phyloP scores from a whole-genome alignment of 1,284 basidiomycete genomes.

The Puccinia hordei region DNA sequence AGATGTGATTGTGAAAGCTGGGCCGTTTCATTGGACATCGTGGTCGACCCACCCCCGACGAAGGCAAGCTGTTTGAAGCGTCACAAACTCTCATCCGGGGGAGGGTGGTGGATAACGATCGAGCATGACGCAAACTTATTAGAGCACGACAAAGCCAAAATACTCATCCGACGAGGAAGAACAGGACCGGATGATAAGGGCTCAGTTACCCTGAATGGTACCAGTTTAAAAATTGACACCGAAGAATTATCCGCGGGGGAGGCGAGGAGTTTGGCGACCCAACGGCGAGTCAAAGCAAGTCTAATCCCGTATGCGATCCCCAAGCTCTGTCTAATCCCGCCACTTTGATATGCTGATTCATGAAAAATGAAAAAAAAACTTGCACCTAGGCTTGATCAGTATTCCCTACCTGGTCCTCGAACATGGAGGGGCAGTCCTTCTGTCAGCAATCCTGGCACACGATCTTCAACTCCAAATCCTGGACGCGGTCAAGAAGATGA shows the following conservation, averaged over 20 bases:
- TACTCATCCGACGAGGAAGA: conserved; percentile 69
- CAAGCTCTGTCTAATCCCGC: conserved; percentile 12
- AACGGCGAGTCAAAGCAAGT: conserved; percentile 81
- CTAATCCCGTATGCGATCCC: conserved; percentile 73
- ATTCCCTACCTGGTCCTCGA: conserved; percentile 46
- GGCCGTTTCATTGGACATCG: conserved; percentile 81
- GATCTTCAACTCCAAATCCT: conserved; percentile 19
- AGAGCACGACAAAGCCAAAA: conserved; percentile 72
- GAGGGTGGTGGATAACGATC: conserved; percentile 93
- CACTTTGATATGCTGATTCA: conserved; percentile 20
- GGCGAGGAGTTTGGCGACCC: conserved; percentile 76
- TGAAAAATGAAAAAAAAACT: not conserved
- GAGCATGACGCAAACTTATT: conserved; percentile 79
- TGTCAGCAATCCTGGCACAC: conserved; percentile 16
- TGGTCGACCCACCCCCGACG: conserved; percentile 90
- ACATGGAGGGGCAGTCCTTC: conserved; percentile 36
- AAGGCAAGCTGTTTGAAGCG: conserved; percentile 79
- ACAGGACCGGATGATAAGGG: conserved; percentile 66
- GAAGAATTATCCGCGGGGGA: conserved; percentile 89
- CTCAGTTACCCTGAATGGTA: conserved; percentile 87
- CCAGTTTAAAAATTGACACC: conserved; percentile 79
- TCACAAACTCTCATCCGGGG: conserved; percentile 85
- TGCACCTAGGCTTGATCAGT: conserved; percentile 46
- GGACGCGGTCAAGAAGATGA: conserved; percentile 18
- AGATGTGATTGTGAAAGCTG: conserved; percentile 92